Conservation (phyloP, 1,139 yeast genomes). For the Hemisphaericaspora subhashii region DNA sequence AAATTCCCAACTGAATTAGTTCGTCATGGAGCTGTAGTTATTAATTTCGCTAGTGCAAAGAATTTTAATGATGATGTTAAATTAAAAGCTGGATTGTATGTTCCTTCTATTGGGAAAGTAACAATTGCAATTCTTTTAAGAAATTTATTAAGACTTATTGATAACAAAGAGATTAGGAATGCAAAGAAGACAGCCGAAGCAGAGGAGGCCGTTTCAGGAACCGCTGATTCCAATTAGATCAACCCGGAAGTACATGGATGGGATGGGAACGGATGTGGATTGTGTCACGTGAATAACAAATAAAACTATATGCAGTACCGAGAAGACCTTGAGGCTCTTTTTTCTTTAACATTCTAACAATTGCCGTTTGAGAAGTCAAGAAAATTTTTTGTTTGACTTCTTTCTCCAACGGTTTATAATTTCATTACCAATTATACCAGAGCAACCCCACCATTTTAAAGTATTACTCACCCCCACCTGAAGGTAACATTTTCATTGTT, state of each 20-base stretch:
- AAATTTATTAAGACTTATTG: conserved; percentile 76
- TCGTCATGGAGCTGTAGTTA: conserved; percentile 84
- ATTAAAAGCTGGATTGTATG: conserved; percentile 83
- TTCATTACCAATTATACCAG: neutral
- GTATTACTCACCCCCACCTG: too few species aligned
- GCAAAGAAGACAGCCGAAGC: conserved; percentile 7
- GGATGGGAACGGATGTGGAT: neutral
- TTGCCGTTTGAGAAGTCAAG: neutral
- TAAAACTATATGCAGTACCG: conserved; percentile 4
- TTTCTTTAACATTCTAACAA: neutral
- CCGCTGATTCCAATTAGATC: neutral
- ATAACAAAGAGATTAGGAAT: conserved; percentile 49
- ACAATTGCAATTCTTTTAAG: conserved; percentile 92
- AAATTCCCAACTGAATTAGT: conserved; percentile 82
- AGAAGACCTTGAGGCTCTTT: conserved; percentile 2
- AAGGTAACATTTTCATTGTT: too few species aligned
- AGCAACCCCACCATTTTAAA: neutral
- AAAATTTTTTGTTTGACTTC: conserved; percentile 1
- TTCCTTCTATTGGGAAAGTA: conserved; percentile 94
- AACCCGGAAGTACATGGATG: neutral
- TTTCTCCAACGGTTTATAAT: too few species aligned
- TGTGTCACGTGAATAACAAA: conserved; percentile 4
- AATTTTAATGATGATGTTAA: conserved; percentile 82
- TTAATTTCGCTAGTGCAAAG: conserved; percentile 86
- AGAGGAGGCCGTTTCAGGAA: neutral